Percentiles rank a stretch among this genome's conserved stretches.
Evolutionary conservation across 2,329 filamentous ascomycete species (phyloP).

Genomic region (Monilinia fructigena): DNA sequence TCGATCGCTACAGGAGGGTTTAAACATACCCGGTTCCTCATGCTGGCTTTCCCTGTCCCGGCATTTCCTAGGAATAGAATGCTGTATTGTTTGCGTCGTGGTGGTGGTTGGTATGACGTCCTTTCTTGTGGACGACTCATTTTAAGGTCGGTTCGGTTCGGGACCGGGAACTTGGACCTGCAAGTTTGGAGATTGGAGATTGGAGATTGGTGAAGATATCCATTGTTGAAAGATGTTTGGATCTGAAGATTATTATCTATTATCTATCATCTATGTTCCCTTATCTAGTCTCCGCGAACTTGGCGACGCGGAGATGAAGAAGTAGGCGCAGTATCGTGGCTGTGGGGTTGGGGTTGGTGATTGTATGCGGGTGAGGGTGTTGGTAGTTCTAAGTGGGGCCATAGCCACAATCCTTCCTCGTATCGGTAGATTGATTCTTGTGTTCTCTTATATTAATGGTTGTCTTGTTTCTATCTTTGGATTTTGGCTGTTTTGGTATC

Average conservation of each 20-base stretch:
- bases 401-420: constrained; percentile 21
- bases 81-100: background rate
- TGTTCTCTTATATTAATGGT: background rate
- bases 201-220: background rate
- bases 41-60: constrained; percentile 4
- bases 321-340: constrained; percentile 4
- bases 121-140: background rate
- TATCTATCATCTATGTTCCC: background rate
- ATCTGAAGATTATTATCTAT: background rate
- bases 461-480: background rate
- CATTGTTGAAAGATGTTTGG: background rate
- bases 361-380: constrained; percentile 4
- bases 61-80: constrained; percentile 1
- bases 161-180: background rate
- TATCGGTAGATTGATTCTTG: background rate
- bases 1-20: background rate
- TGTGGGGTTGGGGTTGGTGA: background rate
- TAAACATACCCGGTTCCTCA: constrained; percentile 4
- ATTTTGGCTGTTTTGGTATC: background rate
- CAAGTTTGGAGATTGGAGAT: background rate
- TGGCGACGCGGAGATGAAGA: background rate
- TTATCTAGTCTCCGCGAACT: background rate
- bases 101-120: background rate
- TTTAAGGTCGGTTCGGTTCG: background rate
- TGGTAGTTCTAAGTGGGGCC: background rate